A percentile compares a stretch with the other conserved stretches of the same genome.
Evolutionary conservation across 2,329 filamentous ascomycete genomes (phyloP).

Genomic region (Emmonsia crescens): DNA sequence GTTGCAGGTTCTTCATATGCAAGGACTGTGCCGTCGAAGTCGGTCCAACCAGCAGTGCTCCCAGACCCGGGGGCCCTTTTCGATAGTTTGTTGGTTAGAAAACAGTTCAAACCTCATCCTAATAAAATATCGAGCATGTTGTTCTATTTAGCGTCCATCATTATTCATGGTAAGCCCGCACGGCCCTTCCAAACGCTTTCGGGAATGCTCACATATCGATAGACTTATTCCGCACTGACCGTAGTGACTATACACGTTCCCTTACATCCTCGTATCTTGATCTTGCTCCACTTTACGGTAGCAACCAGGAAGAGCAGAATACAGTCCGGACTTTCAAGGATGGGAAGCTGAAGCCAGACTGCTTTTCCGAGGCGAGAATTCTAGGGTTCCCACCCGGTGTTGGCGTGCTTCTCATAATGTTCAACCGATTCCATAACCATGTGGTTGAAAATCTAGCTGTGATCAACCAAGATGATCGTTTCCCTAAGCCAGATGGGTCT

Average conservation of each 20-base stretch:
- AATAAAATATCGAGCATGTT: constrained; percentile 38
- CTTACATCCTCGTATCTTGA: constrained; percentile 41
- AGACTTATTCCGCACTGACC: constrained; percentile 35
- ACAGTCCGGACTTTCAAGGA: constrained; percentile 26
- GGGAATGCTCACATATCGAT: constrained; percentile 21
- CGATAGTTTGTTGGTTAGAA: constrained; percentile 14
- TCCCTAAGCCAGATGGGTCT: constrained; percentile 16
- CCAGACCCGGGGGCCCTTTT: constrained; percentile 20
- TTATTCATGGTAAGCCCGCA: constrained; percentile 37
- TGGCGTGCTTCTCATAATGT: constrained; percentile 26
- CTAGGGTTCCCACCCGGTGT: constrained; percentile 26
- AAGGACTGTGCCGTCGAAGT: constrained; percentile 16
- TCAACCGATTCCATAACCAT: constrained; percentile 32
- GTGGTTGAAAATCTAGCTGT: constrained; percentile 25
- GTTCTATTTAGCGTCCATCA: constrained; percentile 42
- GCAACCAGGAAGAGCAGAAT: constrained; percentile 23
- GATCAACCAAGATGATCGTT: constrained; percentile 36
- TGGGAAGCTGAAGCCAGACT: constrained; percentile 31
- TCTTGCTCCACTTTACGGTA: constrained; percentile 37
- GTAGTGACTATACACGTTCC: constrained; percentile 21
- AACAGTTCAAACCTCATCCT: constrained; percentile 25
- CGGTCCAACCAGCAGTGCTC: constrained; percentile 10
- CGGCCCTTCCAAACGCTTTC: not conserved
- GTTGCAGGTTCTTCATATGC: constrained; percentile 20
- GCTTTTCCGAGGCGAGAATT: constrained; percentile 25